Evolutionary conservation across 1,284 basidiomycete species (phyloP).

Genomic region (Dichomitus squalens): DNA sequence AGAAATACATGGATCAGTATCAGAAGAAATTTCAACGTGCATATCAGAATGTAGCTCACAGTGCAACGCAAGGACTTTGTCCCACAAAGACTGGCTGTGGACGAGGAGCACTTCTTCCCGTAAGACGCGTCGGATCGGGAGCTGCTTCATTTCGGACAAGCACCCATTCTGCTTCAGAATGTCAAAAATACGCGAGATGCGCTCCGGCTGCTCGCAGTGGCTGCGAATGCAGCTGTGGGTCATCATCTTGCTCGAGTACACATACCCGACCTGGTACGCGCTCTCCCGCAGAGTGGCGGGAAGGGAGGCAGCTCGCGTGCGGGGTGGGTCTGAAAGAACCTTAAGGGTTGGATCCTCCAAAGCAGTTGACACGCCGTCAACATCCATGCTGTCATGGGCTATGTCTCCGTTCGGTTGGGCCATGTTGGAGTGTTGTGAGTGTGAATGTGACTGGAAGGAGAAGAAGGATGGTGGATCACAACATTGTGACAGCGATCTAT

Average conservation of each 20-base stretch:
- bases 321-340: background rate
- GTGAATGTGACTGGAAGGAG: background rate
- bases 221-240: slow-evolving; percentile 67
- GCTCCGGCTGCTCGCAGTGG: slow-evolving; percentile 89
- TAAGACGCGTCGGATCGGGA: slow-evolving; percentile 76
- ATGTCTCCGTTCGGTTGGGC: slow-evolving; percentile 7
- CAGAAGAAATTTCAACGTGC: background rate
- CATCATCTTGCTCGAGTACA: slow-evolving; percentile 90
- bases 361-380: background rate
- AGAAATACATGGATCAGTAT: background rate
- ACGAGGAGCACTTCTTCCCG: slow-evolving; percentile 86
- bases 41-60: slow-evolving; percentile 42
- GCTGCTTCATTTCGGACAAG: slow-evolving; percentile 72
- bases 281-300: slow-evolving; percentile 18
- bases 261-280: slow-evolving; percentile 66
- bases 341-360: background rate
- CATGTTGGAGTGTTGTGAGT: background rate
- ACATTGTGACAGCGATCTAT: background rate
- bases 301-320: slow-evolving; percentile 22
- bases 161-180: slow-evolving; percentile 65
- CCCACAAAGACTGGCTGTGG: slow-evolving; percentile 90
- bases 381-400: slow-evolving; percentile 8
- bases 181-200: slow-evolving; percentile 82
- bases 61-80: slow-evolving; percentile 81
- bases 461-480: background rate